These are phyloP conservation scores for Backusella parvicylindrica DNA, from an alignment of 192 early-diverging fungal species.

Conservation along the genomic window DNA sequence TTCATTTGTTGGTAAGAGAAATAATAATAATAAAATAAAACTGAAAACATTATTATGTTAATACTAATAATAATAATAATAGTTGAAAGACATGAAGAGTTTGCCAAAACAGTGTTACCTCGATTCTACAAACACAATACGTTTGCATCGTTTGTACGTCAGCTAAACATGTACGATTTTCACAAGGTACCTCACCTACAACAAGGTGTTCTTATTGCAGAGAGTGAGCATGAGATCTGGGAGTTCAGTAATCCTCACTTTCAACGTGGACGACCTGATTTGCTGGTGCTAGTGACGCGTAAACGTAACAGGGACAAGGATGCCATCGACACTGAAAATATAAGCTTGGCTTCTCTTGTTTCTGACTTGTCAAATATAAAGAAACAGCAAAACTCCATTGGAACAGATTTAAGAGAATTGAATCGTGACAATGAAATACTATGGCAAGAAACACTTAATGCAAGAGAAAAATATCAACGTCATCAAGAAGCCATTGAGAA, in stretches of 20 bases:
- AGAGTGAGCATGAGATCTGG: conserved; percentile 77
- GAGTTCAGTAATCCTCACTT: conserved; percentile 94
- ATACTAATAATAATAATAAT: neutral
- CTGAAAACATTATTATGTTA: neutral
- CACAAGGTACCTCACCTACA: conserved; percentile 95
- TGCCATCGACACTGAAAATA: conserved; percentile 32
- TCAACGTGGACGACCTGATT: conserved; percentile 83
- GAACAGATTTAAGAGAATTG: conserved; percentile 78
- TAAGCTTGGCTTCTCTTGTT: conserved; percentile 50
- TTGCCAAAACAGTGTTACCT: conserved; percentile 80
- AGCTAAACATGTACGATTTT: conserved; percentile 96
- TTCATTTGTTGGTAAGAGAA: conserved; percentile 69
- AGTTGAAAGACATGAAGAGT: conserved; percentile 70
- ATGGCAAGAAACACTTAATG: conserved; percentile 78
- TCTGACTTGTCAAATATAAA: conserved; percentile 86
- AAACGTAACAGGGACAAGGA: conserved; percentile 55
- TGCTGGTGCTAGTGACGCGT: conserved; percentile 82
- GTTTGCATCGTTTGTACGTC: conserved; percentile 87
- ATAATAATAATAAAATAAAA: neutral
- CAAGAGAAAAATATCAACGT: conserved; percentile 75
- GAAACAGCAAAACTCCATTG: conserved; percentile 88
- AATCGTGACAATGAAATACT: conserved; percentile 86
- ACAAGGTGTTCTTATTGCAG: conserved; percentile 80
- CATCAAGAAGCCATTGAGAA: conserved; percentile 95
- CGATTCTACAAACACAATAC: conserved; percentile 91